Percentiles rank a stretch among this genome's conserved stretches.
Evolutionary conservation across 225 moss, liverwort and hornwort genomes (phyloP).

Genomic region (Bryoerythrophyllum caledonicum): DNA sequence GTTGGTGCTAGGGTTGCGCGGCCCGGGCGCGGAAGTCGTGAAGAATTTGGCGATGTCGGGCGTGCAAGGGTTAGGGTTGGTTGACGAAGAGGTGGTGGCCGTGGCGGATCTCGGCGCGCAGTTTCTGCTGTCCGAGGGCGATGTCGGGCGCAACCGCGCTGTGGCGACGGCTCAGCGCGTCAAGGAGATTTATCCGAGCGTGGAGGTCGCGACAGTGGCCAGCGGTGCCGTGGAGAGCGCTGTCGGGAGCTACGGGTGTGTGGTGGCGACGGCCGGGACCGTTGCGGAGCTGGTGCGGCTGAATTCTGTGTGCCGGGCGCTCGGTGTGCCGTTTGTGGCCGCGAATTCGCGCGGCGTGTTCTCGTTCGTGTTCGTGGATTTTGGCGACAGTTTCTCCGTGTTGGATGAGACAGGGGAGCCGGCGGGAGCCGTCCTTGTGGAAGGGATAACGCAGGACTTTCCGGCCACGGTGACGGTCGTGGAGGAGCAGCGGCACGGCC

Average conservation of each 20-base stretch:
- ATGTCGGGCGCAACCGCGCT: constrained; percentile 80
- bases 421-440: constrained; percentile 70
- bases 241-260: constrained; percentile 61
- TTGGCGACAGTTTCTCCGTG: constrained; percentile 77
- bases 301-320: constrained; percentile 75
- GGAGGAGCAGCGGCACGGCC: constrained; percentile 88
- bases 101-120: constrained; percentile 79
- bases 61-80: constrained; percentile 81
- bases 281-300: constrained; percentile 63
- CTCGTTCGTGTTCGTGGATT: constrained; percentile 81
- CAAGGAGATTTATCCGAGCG: constrained; percentile 64
- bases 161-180: constrained; percentile 73
- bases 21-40: constrained; percentile 82
- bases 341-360: constrained; percentile 78
- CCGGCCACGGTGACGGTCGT: constrained; percentile 97
- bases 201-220: constrained; percentile 66
- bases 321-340: constrained; percentile 70
- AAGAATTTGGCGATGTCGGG: constrained; percentile 92
- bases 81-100: constrained; percentile 77
- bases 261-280: constrained; percentile 72
- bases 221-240: constrained; percentile 63
- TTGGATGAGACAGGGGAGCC: constrained; percentile 88
- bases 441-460: constrained; percentile 96
- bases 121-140: constrained; percentile 70
- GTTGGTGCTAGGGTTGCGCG: constrained; percentile 71